Percentiles rank a stretch among this genome's conserved stretches.
Evolutionary conservation across 805 yeast genomes (phyloP).

Genomic region (Saccharomyces eubayanus): DNA sequence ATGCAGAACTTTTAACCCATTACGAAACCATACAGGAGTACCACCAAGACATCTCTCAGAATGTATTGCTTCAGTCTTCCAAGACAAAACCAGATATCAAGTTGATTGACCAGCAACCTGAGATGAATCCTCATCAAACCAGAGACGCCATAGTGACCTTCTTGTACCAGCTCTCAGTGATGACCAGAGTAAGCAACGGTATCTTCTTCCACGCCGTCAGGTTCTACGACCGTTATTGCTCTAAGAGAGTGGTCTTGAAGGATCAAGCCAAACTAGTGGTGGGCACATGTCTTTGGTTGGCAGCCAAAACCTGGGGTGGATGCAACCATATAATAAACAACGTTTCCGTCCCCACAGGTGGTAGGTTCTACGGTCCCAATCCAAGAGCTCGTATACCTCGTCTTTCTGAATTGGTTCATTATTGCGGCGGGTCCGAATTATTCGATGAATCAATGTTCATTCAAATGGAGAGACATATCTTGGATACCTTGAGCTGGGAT

Average conservation of each 20-base stretch:
- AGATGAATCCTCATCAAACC: conserved; percentile 55
- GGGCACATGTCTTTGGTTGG: conserved; percentile 85
- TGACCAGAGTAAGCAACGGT: conserved; percentile 58
- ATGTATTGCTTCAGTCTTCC: conserved; percentile 30
- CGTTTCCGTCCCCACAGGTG: conserved; percentile 42
- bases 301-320: conserved; percentile 71
- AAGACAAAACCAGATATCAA: conserved; percentile 44
- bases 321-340: conserved; percentile 55
- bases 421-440: conserved; percentile 55
- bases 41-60: conserved; percentile 39
- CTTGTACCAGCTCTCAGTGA: conserved; percentile 57
- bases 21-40: conserved; percentile 40
- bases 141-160: conserved; percentile 74
- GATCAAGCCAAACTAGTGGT: conserved; percentile 86
- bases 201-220: conserved; percentile 59
- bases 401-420: conserved; percentile 55
- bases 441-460: conserved; percentile 51
- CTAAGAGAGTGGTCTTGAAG: conserved; percentile 70
- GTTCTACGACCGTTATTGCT: conserved; percentile 82
- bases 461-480: conserved; percentile 70
- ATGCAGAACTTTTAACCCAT: conserved; percentile 42
- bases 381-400: conserved; percentile 67
- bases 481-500: conserved; percentile 62
- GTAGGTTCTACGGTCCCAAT: conserved; percentile 57
- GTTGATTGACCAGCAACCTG: conserved; percentile 80